phyloP scores from a whole-genome alignment of 495 filamentous ascomycete genomes.

The Tuber microsphaerosporum region DNA sequence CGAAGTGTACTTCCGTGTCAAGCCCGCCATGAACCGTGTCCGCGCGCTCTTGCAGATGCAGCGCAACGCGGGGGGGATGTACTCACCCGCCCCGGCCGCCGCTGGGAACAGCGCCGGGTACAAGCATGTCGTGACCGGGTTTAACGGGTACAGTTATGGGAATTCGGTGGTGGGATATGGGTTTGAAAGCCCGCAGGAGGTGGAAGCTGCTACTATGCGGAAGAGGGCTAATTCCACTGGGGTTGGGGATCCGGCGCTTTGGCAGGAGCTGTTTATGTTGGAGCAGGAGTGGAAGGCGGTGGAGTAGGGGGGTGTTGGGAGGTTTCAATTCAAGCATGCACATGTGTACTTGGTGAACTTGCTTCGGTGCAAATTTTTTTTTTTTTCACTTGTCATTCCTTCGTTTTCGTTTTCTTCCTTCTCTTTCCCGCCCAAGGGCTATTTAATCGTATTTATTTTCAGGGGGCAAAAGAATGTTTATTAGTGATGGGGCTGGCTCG shows the following conservation, averaged over 20 bases:
- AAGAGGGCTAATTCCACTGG: background rate
- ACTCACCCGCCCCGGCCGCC: background rate
- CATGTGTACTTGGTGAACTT: background rate
- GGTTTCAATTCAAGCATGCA: background rate
- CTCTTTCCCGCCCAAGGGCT: slow-evolving; percentile 16
- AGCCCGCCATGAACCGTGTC: background rate
- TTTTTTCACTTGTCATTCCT: slow-evolving; percentile 8
- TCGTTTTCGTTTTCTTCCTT: slow-evolving; percentile 2
- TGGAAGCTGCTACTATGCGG: background rate
- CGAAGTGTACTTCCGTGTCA: background rate
- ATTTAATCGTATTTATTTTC: slow-evolving; percentile 26
- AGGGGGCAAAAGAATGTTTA: background rate
- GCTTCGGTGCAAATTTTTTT: slow-evolving; percentile 10
- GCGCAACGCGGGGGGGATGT: background rate
- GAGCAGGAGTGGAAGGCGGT: slow-evolving; percentile 2
- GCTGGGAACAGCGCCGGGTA: background rate
- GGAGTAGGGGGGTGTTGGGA: background rate
- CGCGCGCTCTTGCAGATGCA: background rate
- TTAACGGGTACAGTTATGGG: background rate
- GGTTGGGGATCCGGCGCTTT: background rate
- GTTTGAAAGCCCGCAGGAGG: background rate
- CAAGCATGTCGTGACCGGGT: background rate
- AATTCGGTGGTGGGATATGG: background rate
- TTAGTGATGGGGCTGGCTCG: background rate
- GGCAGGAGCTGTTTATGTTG: background rate